These are phyloP conservation scores for Talaromyces nanjingensis DNA, from an alignment of 495 filamentous ascomycete genomes.

Conservation along the genomic window DNA sequence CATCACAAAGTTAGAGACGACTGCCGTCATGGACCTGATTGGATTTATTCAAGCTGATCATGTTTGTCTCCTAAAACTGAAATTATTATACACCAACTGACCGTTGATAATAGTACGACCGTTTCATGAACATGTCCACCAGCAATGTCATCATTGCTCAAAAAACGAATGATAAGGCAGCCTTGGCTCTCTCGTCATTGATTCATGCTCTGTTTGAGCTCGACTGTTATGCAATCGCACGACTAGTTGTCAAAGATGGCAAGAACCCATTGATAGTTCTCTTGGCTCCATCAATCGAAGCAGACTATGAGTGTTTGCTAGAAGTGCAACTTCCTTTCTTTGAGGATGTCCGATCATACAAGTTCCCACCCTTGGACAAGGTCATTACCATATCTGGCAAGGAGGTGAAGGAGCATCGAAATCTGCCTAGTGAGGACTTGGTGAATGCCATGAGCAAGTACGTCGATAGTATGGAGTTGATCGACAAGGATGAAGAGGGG, in stretches of 20 bases:
- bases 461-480: conserved; percentile 90
- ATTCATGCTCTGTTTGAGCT: conserved; percentile 82
- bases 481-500: conserved; percentile 64
- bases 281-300: conserved; percentile 73
- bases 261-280: conserved; percentile 72
- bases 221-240: conserved; percentile 80
- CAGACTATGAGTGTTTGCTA: conserved; percentile 79
- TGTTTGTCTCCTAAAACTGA: conserved; percentile 34
- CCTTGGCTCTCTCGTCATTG: conserved; percentile 79
- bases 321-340: conserved; percentile 92
- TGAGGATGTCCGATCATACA: conserved; percentile 84
- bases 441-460: conserved; percentile 78
- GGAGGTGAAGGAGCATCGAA: conserved; percentile 71
- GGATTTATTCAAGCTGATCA: conserved; percentile 75
- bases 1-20: conserved; percentile 73
- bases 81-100: conserved; percentile 10
- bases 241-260: conserved; percentile 75
- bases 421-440: conserved; percentile 72
- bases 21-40: conserved; percentile 66
- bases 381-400: conserved; percentile 89
- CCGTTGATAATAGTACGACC: conserved; percentile 61
- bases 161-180: conserved; percentile 64
- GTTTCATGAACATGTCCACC: conserved; percentile 77
- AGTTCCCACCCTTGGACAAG: conserved; percentile 83
- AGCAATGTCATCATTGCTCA: conserved; percentile 67